Evolutionary conservation across 2,329 filamentous ascomycete species (phyloP), one percentile per base, ranked within the genome.

Genomic region (Colletotrichum eleusines): DNA sequence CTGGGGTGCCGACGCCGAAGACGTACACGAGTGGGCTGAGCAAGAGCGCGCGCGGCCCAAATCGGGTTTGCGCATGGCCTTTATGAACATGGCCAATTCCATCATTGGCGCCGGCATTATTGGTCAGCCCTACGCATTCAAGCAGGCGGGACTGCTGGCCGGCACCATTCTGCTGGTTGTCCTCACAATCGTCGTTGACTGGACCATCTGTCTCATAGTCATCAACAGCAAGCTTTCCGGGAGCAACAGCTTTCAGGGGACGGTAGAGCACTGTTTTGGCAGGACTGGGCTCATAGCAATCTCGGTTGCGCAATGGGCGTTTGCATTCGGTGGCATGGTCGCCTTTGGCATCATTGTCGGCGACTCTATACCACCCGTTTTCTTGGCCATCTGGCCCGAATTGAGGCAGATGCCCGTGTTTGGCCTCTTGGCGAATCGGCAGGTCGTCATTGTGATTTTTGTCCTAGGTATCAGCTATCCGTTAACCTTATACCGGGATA

Each of bases 41-140:
- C 82, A 84, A 42, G 88, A 91, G 78, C 84, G 86, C 66, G 77
- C 78, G 50, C 87, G 95, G 67, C 94, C 95, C 57, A 95, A 95
- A 82, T 97, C 94, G 69, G 92, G 92, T 6, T 87, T 98, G 82
- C 87, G 88, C 73, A 94, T 92, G 79, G 95, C 96, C 3, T 98
- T 99, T 76, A 97, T 98, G 94, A 99, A 99, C 83, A 99, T 99
- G 96, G 95, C 96, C 73, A 99, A 99, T 84, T 97, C 93, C 76
- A 99, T 99, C 80, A 98, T 99, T 75, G 90, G 90, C 48, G 90
- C 90, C 2, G 90, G 90, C 63, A 92, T 92, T 80, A 91, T 92
- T 77, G 90, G 93, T 4, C 96, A 99, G 82, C 95, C 96, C 16
- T 99, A 98, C 82, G 96, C 96, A n/a, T 92, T 99, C 78, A 90